Base-by-base conservation (phyloP, 495 filamentous ascomycete species). In the Hypoxylon cercidicola region DNA sequence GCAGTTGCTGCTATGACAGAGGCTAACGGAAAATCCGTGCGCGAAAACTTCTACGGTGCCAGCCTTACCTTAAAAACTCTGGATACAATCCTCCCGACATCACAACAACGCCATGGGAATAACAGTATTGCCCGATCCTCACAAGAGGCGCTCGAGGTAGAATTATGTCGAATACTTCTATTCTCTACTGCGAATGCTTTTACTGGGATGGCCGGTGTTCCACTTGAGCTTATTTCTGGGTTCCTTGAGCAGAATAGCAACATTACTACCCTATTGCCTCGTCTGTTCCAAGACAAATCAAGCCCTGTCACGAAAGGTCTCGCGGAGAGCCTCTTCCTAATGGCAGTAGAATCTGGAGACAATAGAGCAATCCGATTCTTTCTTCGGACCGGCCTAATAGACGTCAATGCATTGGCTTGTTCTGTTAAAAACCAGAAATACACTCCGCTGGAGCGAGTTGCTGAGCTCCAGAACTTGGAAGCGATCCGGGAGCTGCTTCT, bases 101-200 rank as follows among this genome's bases (percentile, higher is more conserved):
- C 25, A 5, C 43, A 25, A n/a, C 13, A 46, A 9, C 20, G 4
- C 3, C 4, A 1, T 16, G 35, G 30, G 9, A 51, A 20, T 18
- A 45, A 12, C 12, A 32, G 4, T 8, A 37, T 50, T 3, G 16
- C 28, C 25, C 41, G 10, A 30, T 15, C n/a, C 0, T 13, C 35
- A 4, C 28, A 45, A 1, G 47, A 43, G 1, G 43, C 18, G 4
- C 7, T 15, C 4, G 54, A 62, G 0, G 25, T 34, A 18, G 64
- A 67, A 39, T 13, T 67, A 7, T 11, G 21, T 19, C 53, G 52
- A 8, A 41, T 57, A 35, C 53, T 67, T 12, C 11, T 68, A 10
- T 55, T 44, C 21, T 63, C 59, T 13, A 19, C 44, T 0, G 48
- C 64, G 0, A 63, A 68, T n/a, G 59, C 59, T 45, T 68, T 68